Evolutionary conservation across 2,329 filamentous ascomycete genomes (phyloP).

Genomic region (Biscogniauxia mediterranea): DNA sequence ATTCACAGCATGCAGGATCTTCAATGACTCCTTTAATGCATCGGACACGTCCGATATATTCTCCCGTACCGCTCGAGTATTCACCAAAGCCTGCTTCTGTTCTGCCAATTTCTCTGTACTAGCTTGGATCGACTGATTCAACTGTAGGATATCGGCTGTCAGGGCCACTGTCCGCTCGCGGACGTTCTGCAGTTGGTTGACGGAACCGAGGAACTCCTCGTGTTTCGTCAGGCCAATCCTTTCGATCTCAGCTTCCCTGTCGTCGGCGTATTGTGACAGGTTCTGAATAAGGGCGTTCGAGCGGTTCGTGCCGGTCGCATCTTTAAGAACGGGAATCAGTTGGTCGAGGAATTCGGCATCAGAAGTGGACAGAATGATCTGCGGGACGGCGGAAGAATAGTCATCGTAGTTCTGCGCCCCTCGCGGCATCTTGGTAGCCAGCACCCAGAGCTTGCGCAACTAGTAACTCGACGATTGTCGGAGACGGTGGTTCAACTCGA

Average conservation of each 20-base stretch:
- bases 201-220: conserved; percentile 91
- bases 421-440: conserved; percentile 26
- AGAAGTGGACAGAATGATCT: conserved; percentile 91
- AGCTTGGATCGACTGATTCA: conserved; percentile 92
- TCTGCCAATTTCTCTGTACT: conserved; percentile 92
- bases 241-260: conserved; percentile 89
- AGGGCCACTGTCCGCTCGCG: conserved; percentile 86
- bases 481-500: not conserved
- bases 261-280: conserved; percentile 76
- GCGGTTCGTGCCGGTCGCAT: conserved; percentile 75
- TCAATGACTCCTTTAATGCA: conserved; percentile 85
- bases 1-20: conserved; percentile 89
- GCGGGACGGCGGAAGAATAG: conserved; percentile 36
- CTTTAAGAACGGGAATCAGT: conserved; percentile 88
- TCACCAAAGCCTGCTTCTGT: conserved; percentile 91
- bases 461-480: not conserved
- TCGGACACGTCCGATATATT: conserved; percentile 93
- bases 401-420: conserved; percentile 35
- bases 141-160: conserved; percentile 84
- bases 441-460: not conserved
- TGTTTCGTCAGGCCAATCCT: conserved; percentile 92
- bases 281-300: conserved; percentile 73
- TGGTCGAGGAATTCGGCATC: conserved; percentile 95
- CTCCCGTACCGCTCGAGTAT: conserved; percentile 86
- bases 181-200: conserved; percentile 89